These are phyloP conservation scores for Scutellaria galericulata DNA, from an alignment of 257 asterid species.

Conservation along the genomic window DNA sequence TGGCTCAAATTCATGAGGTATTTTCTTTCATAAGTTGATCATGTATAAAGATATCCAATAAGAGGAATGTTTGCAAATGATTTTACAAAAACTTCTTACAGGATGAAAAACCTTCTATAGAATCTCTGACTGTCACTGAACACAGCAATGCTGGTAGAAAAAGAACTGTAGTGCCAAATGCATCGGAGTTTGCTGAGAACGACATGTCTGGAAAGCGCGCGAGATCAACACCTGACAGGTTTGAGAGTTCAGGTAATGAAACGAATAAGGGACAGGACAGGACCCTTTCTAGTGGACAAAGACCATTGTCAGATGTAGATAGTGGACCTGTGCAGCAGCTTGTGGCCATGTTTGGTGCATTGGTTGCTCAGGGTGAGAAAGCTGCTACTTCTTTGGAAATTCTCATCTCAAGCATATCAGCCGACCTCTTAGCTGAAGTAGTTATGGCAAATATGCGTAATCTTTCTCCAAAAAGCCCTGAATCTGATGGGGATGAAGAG, in stretches of 20 bases:
- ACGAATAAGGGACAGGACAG: conserved; percentile 47
- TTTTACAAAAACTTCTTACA: conserved; percentile 46
- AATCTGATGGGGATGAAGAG: conserved; percentile 63
- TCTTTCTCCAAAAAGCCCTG: conserved; percentile 65
- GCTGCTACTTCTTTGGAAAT: conserved; percentile 81
- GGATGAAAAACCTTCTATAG: conserved; percentile 65
- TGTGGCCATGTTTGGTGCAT: conserved; percentile 89
- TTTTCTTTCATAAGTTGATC: conserved; percentile 34
- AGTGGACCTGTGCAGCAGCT: conserved; percentile 93
- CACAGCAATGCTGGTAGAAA: conserved; percentile 57
- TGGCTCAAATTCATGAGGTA: conserved; percentile 51
- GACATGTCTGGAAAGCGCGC: conserved; percentile 76
- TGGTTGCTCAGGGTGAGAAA: conserved; percentile 97
- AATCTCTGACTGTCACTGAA: conserved; percentile 41
- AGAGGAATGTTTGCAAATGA: conserved; percentile 27
- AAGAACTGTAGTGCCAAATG: conserved; percentile 59
- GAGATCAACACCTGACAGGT: conserved; percentile 46
- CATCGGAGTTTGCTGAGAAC: conserved; percentile 53
- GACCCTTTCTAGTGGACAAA: conserved; percentile 47
- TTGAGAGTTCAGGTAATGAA: conserved; percentile 56
- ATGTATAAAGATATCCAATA: conserved; percentile 29
- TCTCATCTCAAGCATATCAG: conserved; percentile 94
- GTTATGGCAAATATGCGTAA: conserved; percentile 86
- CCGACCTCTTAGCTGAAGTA: conserved; percentile 94
- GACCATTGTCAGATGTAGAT: conserved; percentile 57